Evolutionary conservation across 2,329 filamentous ascomycete genomes (phyloP).

Genomic region (Monosporascus sp.): DNA sequence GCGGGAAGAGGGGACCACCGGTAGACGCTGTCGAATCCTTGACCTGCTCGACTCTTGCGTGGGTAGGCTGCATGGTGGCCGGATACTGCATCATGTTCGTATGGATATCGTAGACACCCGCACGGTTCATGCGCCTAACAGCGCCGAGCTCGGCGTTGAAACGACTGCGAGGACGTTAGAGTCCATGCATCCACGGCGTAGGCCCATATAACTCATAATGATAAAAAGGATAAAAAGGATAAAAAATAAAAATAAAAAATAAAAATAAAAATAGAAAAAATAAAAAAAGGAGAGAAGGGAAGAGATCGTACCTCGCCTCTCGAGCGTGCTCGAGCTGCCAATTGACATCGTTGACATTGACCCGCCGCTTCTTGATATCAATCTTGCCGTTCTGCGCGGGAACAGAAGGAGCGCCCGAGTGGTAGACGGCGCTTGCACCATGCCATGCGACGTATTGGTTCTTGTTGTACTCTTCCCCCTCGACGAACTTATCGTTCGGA

Average conservation of each 20-base stretch:
- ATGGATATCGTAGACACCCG: conserved; percentile 87
- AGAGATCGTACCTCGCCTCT: conserved; percentile 68
- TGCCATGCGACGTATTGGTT: conserved; percentile 99
- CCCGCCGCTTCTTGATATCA: conserved; percentile 76
- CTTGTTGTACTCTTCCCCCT: conserved; percentile 88
- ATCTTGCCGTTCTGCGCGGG: conserved; percentile 71
- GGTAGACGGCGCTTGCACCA: conserved; percentile 92
- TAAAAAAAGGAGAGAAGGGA: background rate
- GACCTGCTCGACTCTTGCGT: conserved; percentile 75
- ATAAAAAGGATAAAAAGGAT: no score
- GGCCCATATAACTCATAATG: background rate
- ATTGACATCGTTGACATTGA: conserved; percentile 87
- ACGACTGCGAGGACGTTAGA: conserved; percentile 46
- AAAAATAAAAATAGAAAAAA: no score
- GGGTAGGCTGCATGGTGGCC: conserved; percentile 81
- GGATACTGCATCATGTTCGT: conserved; percentile 91
- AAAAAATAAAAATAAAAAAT: no score
- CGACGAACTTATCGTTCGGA: conserved; percentile 74
- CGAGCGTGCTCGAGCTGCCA: conserved; percentile 96
- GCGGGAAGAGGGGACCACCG: conserved; percentile 37
- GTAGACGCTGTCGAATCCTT: conserved; percentile 18
- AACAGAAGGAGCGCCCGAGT: conserved; percentile 73
- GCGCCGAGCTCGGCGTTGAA: conserved; percentile 75
- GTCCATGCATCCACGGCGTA: background rate
- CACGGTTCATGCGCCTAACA: conserved; percentile 62